Base-by-base conservation (phyloP, 257 asterid genomes). In the Solanum gracilifrons region DNA sequence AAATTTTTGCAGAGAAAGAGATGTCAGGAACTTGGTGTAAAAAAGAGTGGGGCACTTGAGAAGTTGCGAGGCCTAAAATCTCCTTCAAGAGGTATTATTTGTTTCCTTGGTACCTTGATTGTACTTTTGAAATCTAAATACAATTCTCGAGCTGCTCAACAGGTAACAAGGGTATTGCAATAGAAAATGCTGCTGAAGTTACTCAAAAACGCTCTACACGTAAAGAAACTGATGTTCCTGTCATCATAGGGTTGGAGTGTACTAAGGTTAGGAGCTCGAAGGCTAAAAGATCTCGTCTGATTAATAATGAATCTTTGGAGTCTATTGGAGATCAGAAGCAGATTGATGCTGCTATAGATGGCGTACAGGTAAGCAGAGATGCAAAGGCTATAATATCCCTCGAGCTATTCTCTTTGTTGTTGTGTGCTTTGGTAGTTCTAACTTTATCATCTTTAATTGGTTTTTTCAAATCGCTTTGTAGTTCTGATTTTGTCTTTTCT, bases 241-340 rank as follows among this genome's bases (percentile, higher is more conserved):
- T 94, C 80, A 36, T 95, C 89, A 31, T 94, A 86, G 98, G 95
- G 86, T 89, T 94, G 91, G 96, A 94, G 87, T 93, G 98, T 90
- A 80, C 88, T n/a, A 91, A 85, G 74, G 86, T 41, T n/a, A 90
- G 91, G 62, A 87, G 89, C 87, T 64, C 94, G 73, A 90, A 80
- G 88, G 29, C 87, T 32, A 90, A 83, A 91, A 85, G 12, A 85
- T 87, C 89, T 60, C 80, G 21, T 74, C 83, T 21, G 84, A 39
- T 83, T 87, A 77, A 84, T 66, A 89, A 89, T 89, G 91, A 87
- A 71, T 84, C 69, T 48, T 32, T 66, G 85, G 89, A 86, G 90
- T 87, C 41, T 87, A 80, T 86, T 62, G 90, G 86, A 83, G 90
- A 87, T 84, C 88, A 60, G 90, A 88, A 87, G 87, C 91, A 82